phyloP scores from a whole-genome alignment of 2,329 filamentous ascomycete genomes.

The Bipolaris sorokiniana region DNA sequence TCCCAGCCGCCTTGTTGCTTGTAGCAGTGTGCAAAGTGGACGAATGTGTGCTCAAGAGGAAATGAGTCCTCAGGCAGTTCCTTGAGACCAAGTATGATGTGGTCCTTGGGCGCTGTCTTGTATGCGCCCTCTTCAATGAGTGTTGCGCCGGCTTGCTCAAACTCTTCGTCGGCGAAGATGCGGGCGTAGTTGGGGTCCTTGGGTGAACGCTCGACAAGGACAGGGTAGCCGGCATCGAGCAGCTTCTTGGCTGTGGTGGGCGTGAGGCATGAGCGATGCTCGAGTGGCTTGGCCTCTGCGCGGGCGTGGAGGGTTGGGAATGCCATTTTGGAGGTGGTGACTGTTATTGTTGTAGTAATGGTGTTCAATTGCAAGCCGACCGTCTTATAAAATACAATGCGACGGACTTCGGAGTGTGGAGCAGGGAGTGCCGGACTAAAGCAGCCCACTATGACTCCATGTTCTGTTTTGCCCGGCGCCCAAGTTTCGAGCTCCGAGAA shows the following conservation, averaged over 20 bases:
- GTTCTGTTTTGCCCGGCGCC: slow-evolving; percentile 27
- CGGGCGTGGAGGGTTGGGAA: slow-evolving; percentile 51
- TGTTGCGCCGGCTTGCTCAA: slow-evolving; percentile 47
- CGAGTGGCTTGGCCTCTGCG: slow-evolving; percentile 50
- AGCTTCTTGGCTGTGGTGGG: slow-evolving; percentile 50
- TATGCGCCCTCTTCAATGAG: slow-evolving; percentile 49
- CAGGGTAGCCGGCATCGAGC: slow-evolving; percentile 50
- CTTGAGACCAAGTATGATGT: slow-evolving; percentile 52
- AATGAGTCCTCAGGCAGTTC: slow-evolving; percentile 50
- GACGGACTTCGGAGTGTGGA: slow-evolving; percentile 28
- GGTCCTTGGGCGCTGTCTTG: slow-evolving; percentile 47
- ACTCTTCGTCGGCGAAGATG: slow-evolving; percentile 52
- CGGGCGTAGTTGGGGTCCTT: slow-evolving; percentile 47
- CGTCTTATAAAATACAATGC: slow-evolving; percentile 8
- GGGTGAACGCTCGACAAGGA: slow-evolving; percentile 50
- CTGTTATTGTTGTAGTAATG: background rate
- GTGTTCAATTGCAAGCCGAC: slow-evolving; percentile 19
- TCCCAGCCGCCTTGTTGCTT: slow-evolving; percentile 66
- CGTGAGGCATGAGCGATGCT: slow-evolving; percentile 50
- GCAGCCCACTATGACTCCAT: slow-evolving; percentile 34
- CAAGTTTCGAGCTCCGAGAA: slow-evolving; percentile 24
- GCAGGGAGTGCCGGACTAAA: slow-evolving; percentile 11
- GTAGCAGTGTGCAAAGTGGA: slow-evolving; percentile 53
- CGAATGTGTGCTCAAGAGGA: slow-evolving; percentile 49
- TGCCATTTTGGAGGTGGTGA: slow-evolving; percentile 29